These are phyloP conservation scores for Amanita thiersii DNA, from an alignment of 768 basidiomycete species.

Conservation along the genomic window DNA sequence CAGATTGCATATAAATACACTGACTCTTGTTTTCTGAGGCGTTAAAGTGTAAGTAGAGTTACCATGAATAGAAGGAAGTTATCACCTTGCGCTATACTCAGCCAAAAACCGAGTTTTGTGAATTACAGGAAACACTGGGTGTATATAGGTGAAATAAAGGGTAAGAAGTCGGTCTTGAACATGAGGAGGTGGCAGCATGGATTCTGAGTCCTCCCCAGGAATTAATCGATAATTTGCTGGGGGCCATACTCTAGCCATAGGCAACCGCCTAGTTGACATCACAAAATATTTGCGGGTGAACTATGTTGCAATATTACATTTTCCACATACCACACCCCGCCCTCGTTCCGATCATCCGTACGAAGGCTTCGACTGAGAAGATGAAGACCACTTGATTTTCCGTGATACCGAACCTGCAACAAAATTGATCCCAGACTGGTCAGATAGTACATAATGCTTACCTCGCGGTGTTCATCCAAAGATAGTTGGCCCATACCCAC, in stretches of 20 bases:
- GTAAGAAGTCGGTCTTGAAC: conserved; percentile 63
- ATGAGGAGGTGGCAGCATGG: conserved; percentile 50
- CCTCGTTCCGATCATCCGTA: conserved; percentile 59
- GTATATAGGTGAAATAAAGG: conserved; percentile 77
- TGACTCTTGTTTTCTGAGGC: conserved; percentile 4
- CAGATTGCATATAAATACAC: neutral
- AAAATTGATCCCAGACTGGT: neutral
- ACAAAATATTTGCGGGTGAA: neutral
- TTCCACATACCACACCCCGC: conserved; percentile 53
- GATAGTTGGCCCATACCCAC: conserved; percentile 66
- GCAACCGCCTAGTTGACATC: conserved; percentile 43
- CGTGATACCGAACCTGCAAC: conserved; percentile 74
- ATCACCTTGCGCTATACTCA: conserved; percentile 49
- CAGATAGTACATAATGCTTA: conserved; percentile 16
- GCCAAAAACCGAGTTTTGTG: conserved; percentile 62
- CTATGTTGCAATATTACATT: neutral
- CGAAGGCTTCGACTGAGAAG: conserved; percentile 61
- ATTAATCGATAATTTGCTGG: conserved; percentile 37
- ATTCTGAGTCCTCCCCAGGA: conserved; percentile 35
- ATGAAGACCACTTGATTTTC: conserved; percentile 68
- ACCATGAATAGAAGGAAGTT: neutral
- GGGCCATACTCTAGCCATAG: conserved; percentile 74
- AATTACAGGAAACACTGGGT: conserved; percentile 79
- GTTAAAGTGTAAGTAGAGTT: neutral
- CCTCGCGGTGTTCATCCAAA: conserved; percentile 71